phyloP scores from a whole-genome alignment of 2,329 filamentous ascomycete genomes.

The Colletotrichum viniferum region DNA sequence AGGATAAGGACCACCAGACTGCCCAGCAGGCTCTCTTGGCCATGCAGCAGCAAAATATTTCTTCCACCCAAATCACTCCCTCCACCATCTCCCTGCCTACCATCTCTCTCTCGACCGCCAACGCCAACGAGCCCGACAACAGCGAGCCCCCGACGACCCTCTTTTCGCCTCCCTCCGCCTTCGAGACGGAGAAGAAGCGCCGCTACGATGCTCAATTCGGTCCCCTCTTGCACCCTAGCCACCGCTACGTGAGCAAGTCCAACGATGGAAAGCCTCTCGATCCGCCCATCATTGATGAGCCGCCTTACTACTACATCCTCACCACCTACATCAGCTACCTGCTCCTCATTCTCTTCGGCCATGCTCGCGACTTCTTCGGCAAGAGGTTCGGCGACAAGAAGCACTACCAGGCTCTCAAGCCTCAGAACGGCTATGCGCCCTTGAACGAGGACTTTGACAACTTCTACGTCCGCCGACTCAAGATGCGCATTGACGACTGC shows the following conservation, averaged over 20 bases:
- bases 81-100: slow-evolving; percentile 82
- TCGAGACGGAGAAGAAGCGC: slow-evolving; percentile 77
- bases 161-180: slow-evolving; percentile 86
- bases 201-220: slow-evolving; percentile 90
- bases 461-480: slow-evolving; percentile 92
- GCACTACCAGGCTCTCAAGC: slow-evolving; percentile 79
- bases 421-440: slow-evolving; percentile 88
- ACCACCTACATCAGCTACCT: slow-evolving; percentile 99
- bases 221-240: slow-evolving; percentile 77
- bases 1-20: slow-evolving; percentile 63
- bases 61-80: slow-evolving; percentile 69
- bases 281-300: slow-evolving; percentile 89
- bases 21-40: slow-evolving; percentile 71
- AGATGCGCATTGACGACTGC: slow-evolving; percentile 95
- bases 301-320: slow-evolving; percentile 94
- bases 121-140: slow-evolving; percentile 72
- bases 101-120: slow-evolving; percentile 89
- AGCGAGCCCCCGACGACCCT: slow-evolving; percentile 77
- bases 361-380: slow-evolving; percentile 96
- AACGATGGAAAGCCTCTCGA: slow-evolving; percentile 75
- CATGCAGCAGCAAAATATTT: slow-evolving; percentile 64
- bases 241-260: slow-evolving; percentile 89
- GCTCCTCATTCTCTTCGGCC: slow-evolving; percentile 92
- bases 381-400: slow-evolving; percentile 90
- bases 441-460: slow-evolving; percentile 99